Evolutionary conservation across 2,329 filamentous ascomycete genomes (phyloP).

Genomic region (Coniella lustricola): DNA sequence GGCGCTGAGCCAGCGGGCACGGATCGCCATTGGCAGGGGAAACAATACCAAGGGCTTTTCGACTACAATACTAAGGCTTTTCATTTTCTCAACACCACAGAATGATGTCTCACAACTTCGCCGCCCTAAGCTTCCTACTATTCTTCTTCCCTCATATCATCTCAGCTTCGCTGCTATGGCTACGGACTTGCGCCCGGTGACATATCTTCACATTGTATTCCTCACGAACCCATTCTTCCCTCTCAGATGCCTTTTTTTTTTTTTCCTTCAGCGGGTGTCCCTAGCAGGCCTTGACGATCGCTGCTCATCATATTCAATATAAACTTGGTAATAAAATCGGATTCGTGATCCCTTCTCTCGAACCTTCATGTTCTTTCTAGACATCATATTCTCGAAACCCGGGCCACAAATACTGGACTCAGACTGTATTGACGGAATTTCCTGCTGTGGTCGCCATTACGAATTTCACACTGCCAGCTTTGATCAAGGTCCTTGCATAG

Average conservation of each 20-base stretch:
- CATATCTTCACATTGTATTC: constrained; percentile 2
- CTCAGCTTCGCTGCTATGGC: background rate
- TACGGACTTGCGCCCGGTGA: too few species aligned
- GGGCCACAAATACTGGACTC: background rate
- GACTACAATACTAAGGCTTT: constrained; percentile 8
- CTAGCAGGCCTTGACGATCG: background rate
- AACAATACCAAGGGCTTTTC: constrained; percentile 12
- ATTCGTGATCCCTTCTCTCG: too few species aligned
- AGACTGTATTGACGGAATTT: too few species aligned
- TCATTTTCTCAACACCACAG: constrained; percentile 3
- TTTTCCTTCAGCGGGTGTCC: background rate
- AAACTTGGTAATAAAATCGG: too few species aligned
- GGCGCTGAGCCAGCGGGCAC: background rate
- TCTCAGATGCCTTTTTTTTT: background rate
- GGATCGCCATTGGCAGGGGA: background rate
- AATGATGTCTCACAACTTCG: constrained; percentile 3
- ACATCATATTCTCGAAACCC: background rate
- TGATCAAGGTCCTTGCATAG: too few species aligned
- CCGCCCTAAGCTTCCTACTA: background rate
- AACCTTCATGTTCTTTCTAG: background rate
- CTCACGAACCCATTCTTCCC: background rate
- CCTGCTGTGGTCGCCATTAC: background rate
- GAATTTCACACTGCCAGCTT: background rate
- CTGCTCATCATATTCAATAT: background rate
- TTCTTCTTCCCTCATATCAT: background rate